Evolutionary conservation across 2,329 filamentous ascomycete genomes (phyloP).

Genomic region (Rhynchosporium secalis): DNA sequence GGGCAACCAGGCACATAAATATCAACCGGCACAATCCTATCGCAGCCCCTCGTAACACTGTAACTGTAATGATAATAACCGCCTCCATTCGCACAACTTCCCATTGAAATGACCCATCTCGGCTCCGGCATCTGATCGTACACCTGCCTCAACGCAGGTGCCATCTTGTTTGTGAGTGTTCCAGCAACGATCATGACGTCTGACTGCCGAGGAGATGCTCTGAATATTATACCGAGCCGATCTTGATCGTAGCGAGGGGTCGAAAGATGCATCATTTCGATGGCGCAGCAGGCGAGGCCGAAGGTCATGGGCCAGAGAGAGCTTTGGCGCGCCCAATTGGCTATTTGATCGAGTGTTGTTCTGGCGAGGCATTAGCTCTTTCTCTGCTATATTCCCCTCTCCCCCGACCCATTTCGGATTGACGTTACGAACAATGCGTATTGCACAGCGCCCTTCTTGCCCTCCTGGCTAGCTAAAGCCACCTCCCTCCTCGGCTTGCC

Average conservation of each 20-base stretch:
- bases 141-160: conserved; percentile 81
- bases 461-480: conserved; percentile 74
- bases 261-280: conserved; percentile 92
- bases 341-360: conserved; percentile 74
- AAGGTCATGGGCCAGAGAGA: conserved; percentile 91
- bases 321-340: conserved; percentile 82
- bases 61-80: conserved; percentile 90
- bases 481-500: conserved; percentile 65
- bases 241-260: conserved; percentile 89
- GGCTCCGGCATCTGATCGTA: conserved; percentile 97
- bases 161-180: conserved; percentile 96
- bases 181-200: conserved; percentile 94
- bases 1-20: conserved; percentile 78
- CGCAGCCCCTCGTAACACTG: conserved; percentile 72
- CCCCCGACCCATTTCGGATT: background rate
- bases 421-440: conserved; percentile 74
- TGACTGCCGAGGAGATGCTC: conserved; percentile 81
- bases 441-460: conserved; percentile 78
- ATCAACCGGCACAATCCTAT: conserved; percentile 76
- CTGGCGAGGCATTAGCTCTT: conserved; percentile 44
- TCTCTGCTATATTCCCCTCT: background rate
- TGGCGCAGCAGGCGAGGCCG: conserved; percentile 82
- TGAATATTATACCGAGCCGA: conserved; percentile 86
- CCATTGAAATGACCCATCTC: conserved; percentile 82
- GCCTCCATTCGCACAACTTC: conserved; percentile 79